Conservation (phyloP, 2,329 filamentous ascomycete species). For the Hypoxylon sp. region DNA sequence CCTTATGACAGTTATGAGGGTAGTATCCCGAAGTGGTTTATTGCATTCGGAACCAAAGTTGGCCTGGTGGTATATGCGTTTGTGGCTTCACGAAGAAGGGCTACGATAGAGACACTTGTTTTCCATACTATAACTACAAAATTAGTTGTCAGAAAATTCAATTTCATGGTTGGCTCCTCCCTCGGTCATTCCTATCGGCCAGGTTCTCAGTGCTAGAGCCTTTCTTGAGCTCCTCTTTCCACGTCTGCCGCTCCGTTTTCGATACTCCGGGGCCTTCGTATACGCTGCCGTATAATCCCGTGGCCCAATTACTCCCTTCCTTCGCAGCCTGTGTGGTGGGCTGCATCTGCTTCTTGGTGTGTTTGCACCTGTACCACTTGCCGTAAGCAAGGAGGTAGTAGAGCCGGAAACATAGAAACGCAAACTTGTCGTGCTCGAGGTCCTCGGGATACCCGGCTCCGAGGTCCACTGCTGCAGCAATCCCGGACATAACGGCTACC, state of each 20-base stretch:
- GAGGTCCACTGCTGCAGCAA: constrained; percentile 75
- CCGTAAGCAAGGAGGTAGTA: constrained; percentile 73
- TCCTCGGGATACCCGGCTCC: constrained; percentile 74
- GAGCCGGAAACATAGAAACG: constrained; percentile 69
- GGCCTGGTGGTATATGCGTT: constrained; percentile 12
- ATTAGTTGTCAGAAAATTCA: not conserved
- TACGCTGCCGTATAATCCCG: constrained; percentile 68
- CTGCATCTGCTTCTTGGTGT: constrained; percentile 46
- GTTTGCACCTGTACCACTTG: constrained; percentile 66
- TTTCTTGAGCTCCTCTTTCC: constrained; percentile 57
- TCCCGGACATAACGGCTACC: constrained; percentile 74
- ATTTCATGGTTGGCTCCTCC: constrained; percentile 52
- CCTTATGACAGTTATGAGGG: constrained; percentile 28
- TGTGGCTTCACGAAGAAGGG: constrained; percentile 17
- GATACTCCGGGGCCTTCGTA: constrained; percentile 70
- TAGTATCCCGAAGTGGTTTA: constrained; percentile 22
- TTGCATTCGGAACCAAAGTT: constrained; percentile 24
- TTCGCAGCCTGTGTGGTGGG: constrained; percentile 54
- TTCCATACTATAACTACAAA: constrained; percentile 4
- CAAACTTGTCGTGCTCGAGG: constrained; percentile 71
- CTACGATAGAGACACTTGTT: constrained; percentile 12
- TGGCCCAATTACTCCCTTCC: constrained; percentile 67
- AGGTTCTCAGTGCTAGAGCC: constrained; percentile 54
- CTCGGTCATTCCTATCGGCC: constrained; percentile 50
- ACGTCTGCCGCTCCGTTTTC: constrained; percentile 64